These are phyloP conservation scores for Cordyceps javanica DNA, from an alignment of 2,329 filamentous ascomycete species.

Conservation along the genomic window DNA sequence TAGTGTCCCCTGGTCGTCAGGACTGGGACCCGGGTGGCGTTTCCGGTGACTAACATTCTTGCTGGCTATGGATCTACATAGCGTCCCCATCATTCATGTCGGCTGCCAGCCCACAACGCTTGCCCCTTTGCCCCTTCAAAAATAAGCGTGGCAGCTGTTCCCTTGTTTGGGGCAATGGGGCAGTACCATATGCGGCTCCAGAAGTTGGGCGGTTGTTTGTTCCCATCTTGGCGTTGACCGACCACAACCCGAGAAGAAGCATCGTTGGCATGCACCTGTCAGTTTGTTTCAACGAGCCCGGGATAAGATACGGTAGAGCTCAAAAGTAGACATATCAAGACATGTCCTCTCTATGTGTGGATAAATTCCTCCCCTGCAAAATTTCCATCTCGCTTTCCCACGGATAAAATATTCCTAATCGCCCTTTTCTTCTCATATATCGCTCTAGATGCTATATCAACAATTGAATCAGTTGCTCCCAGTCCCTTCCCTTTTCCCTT, in stretches of 20 bases:
- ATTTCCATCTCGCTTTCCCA: not conserved
- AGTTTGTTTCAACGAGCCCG: too few relatives aligned
- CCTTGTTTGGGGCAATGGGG: too few relatives aligned
- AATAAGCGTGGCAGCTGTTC: not conserved
- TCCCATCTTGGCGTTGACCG: too few relatives aligned
- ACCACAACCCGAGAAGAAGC: too few relatives aligned
- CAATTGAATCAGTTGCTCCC: conserved; percentile 12
- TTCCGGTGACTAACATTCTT: not conserved
- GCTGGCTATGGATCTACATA: not conserved
- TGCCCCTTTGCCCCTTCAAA: not conserved
- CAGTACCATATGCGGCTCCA: too few relatives aligned
- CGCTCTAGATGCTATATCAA: conserved; percentile 11
- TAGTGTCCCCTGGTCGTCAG: not conserved
- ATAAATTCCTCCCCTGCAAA: not conserved
- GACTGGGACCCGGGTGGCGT: not conserved
- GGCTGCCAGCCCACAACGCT: too few relatives aligned
- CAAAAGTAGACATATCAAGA: not conserved
- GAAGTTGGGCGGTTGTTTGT: too few relatives aligned
- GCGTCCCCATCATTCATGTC: not conserved
- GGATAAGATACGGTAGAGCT: not conserved
- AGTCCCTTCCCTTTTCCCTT: not conserved
- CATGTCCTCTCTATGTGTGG: not conserved
- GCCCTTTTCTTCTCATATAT: not conserved
- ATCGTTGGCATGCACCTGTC: too few relatives aligned
- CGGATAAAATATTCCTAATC: not conserved